phyloP scores from a whole-genome alignment of 2,329 filamentous ascomycete species.

The Fusarium mundagurra region DNA sequence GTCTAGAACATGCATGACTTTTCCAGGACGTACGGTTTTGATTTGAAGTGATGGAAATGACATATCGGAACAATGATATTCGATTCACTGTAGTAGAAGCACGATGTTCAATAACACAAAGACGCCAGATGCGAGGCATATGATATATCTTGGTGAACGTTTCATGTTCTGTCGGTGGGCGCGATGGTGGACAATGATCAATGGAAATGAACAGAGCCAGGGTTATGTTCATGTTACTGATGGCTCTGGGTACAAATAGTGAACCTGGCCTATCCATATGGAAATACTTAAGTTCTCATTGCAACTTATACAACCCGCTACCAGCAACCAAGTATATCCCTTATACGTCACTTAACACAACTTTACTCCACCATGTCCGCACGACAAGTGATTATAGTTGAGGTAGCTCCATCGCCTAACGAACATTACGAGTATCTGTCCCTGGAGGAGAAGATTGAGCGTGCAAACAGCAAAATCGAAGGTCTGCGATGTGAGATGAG shows the following conservation, averaged over 20 bases:
- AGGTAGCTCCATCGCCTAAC: not conserved
- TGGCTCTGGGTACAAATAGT: not conserved
- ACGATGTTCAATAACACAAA: not conserved
- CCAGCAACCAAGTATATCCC: too few species aligned
- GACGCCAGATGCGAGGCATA: not conserved
- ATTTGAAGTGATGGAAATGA: not conserved
- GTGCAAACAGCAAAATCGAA: not conserved
- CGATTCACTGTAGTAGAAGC: not conserved
- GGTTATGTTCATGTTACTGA: not conserved
- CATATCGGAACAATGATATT: not conserved
- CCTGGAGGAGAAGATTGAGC: not conserved
- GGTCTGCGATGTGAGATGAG: not conserved
- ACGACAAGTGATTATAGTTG: not conserved
- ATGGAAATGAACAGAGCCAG: not conserved
- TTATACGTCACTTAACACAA: accelerated
- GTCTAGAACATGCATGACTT: not conserved
- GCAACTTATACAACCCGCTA: not conserved
- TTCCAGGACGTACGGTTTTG: accelerated
- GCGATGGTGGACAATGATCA: not conserved
- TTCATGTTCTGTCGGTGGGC: accelerated
- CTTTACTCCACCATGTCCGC: not conserved
- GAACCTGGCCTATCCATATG: too few species aligned
- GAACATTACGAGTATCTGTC: not conserved
- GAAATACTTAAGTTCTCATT: too few species aligned
- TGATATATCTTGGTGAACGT: accelerated